phyloP scores from a whole-genome alignment of 2,329 filamentous ascomycete genomes.

The Zasmidium angulare region DNA sequence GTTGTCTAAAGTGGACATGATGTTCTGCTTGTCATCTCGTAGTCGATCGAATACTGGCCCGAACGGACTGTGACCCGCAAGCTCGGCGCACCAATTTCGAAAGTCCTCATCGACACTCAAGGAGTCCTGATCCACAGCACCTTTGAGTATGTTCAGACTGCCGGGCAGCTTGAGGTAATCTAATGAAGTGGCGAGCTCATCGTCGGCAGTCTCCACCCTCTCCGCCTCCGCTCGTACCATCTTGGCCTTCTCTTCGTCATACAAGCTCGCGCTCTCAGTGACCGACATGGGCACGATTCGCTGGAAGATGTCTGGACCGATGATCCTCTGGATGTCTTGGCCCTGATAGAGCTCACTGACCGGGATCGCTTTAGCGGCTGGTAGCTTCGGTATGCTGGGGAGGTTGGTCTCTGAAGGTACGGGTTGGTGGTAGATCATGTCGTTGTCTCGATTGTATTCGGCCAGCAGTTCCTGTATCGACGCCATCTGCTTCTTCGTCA shows the following conservation, averaged over 20 bases:
- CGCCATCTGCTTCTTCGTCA: conserved; percentile 78
- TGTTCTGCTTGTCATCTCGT: conserved; percentile 72
- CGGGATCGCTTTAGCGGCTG: conserved; percentile 93
- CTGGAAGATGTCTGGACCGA: conserved; percentile 93
- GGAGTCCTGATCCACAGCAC: conserved; percentile 82
- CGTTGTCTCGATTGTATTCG: conserved; percentile 84
- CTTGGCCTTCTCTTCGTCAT: conserved; percentile 98
- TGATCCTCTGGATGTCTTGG: conserved; percentile 95
- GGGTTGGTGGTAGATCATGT: conserved; percentile 95
- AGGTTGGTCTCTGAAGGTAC: conserved; percentile 84
- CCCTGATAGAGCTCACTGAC: conserved; percentile 96
- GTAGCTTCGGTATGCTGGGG: conserved; percentile 80
- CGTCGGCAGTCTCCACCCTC: conserved; percentile 85
- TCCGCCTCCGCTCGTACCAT: conserved; percentile 90
- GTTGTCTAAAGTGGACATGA: conserved; percentile 70
- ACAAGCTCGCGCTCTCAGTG: conserved; percentile 93
- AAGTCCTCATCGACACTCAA: conserved; percentile 88
- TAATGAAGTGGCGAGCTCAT: conserved; percentile 92
- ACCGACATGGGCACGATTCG: conserved; percentile 96
- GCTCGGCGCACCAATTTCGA: conserved; percentile 87
- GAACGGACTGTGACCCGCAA: conserved; percentile 82
- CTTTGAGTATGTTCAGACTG: conserved; percentile 83
- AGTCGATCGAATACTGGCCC: conserved; percentile 75
- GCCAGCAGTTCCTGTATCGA: conserved; percentile 78
- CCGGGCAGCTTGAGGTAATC: conserved; percentile 85